Evolutionary conservation across 1,284 basidiomycete genomes (phyloP).

Genomic region (Nidula niveotomentosa): DNA sequence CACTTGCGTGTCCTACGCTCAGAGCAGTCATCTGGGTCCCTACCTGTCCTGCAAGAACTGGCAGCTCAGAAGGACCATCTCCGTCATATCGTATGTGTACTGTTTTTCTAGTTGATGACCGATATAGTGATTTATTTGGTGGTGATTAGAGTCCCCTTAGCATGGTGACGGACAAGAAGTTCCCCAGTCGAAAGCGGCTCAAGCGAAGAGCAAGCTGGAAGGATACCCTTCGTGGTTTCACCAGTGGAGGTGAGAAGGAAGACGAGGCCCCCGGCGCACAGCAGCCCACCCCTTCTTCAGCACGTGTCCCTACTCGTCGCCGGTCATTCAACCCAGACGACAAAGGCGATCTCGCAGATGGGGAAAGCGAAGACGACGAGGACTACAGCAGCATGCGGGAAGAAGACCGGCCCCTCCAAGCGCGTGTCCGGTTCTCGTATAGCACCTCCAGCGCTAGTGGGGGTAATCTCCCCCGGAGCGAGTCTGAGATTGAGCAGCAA

Average conservation of each 20-base stretch:
- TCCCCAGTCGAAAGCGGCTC: conserved; percentile 40
- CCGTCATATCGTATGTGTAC: conserved; percentile 57
- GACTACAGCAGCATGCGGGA: conserved; percentile 45
- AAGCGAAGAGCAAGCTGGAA: conserved; percentile 58
- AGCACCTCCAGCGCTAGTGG: conserved; percentile 14
- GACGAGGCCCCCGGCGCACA: conserved; percentile 11
- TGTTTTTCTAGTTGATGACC: neutral
- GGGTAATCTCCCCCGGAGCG: conserved; percentile 15
- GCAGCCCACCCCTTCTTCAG: conserved; percentile 12
- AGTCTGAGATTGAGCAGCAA: conserved; percentile 40
- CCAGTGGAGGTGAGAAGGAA: conserved; percentile 35
- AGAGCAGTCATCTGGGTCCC: conserved; percentile 78
- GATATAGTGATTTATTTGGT: neutral
- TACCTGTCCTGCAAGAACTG: conserved; percentile 60
- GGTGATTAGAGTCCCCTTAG: conserved; percentile 65
- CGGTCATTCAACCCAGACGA: conserved; percentile 25
- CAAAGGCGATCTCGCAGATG: conserved; percentile 47
- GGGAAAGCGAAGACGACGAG: conserved; percentile 50
- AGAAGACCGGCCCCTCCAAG: conserved; percentile 61
- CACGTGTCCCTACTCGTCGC: conserved; percentile 14
- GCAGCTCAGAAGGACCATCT: conserved; percentile 88
- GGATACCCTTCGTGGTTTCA: conserved; percentile 47
- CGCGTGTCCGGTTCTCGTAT: conserved; percentile 58
- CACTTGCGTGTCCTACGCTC: conserved; percentile 82
- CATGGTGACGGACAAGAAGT: conserved; percentile 75